Percentiles rank a stretch among this genome's conserved stretches.
Conservation (phyloP, 768 basidiomycete genomes). For the Leccinum incarnatum region DNA sequence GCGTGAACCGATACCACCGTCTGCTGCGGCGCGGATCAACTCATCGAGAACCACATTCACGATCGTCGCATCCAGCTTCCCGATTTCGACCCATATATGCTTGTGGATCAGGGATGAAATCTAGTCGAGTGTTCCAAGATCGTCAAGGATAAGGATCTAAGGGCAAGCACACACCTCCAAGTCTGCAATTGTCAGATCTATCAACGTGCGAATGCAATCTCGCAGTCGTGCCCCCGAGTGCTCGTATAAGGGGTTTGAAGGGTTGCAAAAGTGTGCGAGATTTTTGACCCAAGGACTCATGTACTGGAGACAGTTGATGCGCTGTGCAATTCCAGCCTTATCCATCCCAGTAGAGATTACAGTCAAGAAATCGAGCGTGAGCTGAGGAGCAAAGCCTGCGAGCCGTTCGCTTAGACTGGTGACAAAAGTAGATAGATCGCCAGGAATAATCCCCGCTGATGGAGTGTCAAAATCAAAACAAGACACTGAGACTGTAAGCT, state of each 20-base stretch:
- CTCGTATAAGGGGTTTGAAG: conserved; percentile 65
- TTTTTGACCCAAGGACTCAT: conserved; percentile 90
- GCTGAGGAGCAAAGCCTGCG: conserved; percentile 69
- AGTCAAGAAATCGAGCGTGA: conserved; percentile 87
- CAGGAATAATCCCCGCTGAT: conserved; percentile 68
- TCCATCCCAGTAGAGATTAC: conserved; percentile 73
- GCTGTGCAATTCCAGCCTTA: conserved; percentile 45
- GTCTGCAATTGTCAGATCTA: conserved; percentile 71
- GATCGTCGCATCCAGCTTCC: conserved; percentile 61
- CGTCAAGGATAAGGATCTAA: background rate
- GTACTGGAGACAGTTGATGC: conserved; percentile 74
- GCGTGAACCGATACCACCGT: conserved; percentile 73
- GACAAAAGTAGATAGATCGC: conserved; percentile 61
- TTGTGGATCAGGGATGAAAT: conserved; percentile 65
- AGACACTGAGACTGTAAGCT: background rate
- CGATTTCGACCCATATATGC: conserved; percentile 75
- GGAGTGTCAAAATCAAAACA: conserved; percentile 4
- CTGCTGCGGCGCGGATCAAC: conserved; percentile 76
- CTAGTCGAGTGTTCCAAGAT: conserved; percentile 35
- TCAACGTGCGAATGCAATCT: conserved; percentile 76
- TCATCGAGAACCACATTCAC: conserved; percentile 78
- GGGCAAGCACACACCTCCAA: conserved; percentile 54
- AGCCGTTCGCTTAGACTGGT: conserved; percentile 67
- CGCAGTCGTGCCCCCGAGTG: conserved; percentile 72
- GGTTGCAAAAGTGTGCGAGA: conserved; percentile 65